phyloP scores from a whole-genome alignment of 306 rosid species.

The Cicer judaicum region DNA sequence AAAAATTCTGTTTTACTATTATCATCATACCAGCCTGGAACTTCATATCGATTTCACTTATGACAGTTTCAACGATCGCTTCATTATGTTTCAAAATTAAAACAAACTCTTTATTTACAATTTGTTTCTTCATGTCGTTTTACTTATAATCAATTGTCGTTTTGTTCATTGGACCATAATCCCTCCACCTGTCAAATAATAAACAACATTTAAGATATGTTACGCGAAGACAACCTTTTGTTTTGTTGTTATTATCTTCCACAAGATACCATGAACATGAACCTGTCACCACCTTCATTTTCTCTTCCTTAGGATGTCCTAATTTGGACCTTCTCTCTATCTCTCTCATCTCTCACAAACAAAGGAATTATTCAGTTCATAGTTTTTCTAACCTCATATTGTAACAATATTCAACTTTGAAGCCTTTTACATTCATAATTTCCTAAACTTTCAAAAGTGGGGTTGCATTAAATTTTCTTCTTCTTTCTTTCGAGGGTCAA shows the following conservation, averaged over 20 bases:
- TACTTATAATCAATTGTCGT: constrained; percentile 20
- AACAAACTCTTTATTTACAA: no score
- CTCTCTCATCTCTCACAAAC: background rate
- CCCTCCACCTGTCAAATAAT: constrained; percentile 33
- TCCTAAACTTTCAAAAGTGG: background rate
- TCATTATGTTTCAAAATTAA: background rate
- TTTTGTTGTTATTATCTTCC: constrained; percentile 44
- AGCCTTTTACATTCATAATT: background rate
- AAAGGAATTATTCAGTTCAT: background rate
- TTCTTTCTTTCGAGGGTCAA: background rate
- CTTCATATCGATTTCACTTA: background rate
- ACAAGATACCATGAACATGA: constrained; percentile 25
- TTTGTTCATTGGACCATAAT: background rate
- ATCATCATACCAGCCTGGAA: background rate
- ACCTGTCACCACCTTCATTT: background rate
- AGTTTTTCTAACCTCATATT: background rate
- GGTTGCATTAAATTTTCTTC: background rate
- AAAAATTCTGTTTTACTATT: no score
- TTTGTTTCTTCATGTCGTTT: background rate
- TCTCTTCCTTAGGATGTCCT: constrained; percentile 39
- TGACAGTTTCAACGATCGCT: background rate
- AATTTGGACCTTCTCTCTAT: background rate
- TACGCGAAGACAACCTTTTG: constrained; percentile 44
- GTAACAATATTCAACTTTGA: background rate
- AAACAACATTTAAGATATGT: constrained; percentile 38